A percentile compares a stretch with the other conserved stretches of the same genome.
Conservation (phyloP, 192 early-diverging fungal genomes). For the Paraglomus occultum region DNA sequence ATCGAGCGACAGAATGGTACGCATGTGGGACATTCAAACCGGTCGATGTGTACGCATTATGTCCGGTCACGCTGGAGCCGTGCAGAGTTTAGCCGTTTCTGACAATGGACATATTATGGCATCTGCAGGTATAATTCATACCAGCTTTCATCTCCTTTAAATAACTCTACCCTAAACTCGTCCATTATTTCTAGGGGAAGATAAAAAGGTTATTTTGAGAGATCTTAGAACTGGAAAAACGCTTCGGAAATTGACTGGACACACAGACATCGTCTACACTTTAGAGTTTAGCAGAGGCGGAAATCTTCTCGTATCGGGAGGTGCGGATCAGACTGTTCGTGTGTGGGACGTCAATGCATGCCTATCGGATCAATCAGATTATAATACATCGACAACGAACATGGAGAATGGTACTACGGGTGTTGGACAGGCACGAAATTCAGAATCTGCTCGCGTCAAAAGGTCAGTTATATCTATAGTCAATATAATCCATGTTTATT, state of each 20-base stretch:
- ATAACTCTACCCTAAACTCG: not conserved
- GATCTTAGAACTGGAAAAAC: conserved; percentile 82
- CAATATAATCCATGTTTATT: not conserved
- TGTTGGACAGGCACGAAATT: not conserved
- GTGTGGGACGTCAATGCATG: conserved; percentile 83
- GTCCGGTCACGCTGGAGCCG: conserved; percentile 78
- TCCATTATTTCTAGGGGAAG: conserved; percentile 57
- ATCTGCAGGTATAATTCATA: conserved; percentile 62
- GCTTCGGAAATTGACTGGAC: conserved; percentile 84
- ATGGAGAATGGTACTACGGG: conserved; percentile 11
- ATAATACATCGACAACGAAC: not conserved
- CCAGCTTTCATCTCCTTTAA: not conserved
- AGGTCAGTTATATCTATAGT: not conserved
- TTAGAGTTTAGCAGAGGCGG: conserved; percentile 84
- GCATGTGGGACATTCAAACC: conserved; percentile 92
- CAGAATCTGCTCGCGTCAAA: not conserved
- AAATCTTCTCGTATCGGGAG: conserved; percentile 76
- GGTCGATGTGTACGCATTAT: conserved; percentile 90
- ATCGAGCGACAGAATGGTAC: conserved; percentile 81
- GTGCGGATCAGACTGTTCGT: conserved; percentile 86
- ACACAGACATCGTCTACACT: conserved; percentile 79
- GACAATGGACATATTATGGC: conserved; percentile 91
- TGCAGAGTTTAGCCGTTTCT: conserved; percentile 85
- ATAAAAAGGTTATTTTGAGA: conserved; percentile 81
- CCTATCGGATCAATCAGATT: conserved; percentile 4